A percentile compares a stretch with the other conserved stretches of the same genome.
phyloP scores from a whole-genome alignment of 169 alveolate genomes.

The Cyclospora cayetanensis region DNA sequence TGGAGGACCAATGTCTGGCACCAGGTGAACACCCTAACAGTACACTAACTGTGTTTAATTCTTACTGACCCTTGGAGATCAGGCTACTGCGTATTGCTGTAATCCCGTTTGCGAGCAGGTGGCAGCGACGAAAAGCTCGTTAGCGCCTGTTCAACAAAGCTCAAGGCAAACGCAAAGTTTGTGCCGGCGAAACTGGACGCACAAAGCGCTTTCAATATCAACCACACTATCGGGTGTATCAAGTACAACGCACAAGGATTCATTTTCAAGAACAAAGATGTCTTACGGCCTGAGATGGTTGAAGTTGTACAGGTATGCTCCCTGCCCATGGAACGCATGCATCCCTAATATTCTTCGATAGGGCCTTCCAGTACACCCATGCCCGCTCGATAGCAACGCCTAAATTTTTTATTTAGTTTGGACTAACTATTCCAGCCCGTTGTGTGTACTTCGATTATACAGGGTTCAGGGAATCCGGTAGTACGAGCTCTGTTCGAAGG shows the following conservation, averaged over 20 bases:
- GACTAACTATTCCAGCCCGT: background rate
- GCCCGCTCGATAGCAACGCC: no score
- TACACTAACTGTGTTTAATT: conserved; percentile 74
- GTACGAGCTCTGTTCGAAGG: conserved; percentile 85
- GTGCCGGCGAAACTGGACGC: conserved; percentile 85
- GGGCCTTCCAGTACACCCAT: no score
- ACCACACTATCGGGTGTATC: conserved; percentile 90
- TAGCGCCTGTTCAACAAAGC: conserved; percentile 84
- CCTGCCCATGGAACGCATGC: no score
- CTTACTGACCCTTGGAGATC: background rate
- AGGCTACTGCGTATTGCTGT: background rate
- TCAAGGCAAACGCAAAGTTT: conserved; percentile 85
- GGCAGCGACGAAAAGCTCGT: conserved; percentile 83
- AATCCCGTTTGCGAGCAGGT: conserved; percentile 58
- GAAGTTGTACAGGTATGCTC: conserved; percentile 71
- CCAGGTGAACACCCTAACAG: conserved; percentile 85
- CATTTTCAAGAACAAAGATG: conserved; percentile 89
- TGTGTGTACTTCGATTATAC: conserved; percentile 59
- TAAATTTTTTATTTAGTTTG: no score
- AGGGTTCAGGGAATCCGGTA: conserved; percentile 82
- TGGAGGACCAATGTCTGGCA: conserved; percentile 92
- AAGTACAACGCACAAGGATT: conserved; percentile 87
- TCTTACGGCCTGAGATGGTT: conserved; percentile 87
- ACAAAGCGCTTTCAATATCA: conserved; percentile 77
- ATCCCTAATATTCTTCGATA: no score